Percentiles rank a stretch among this genome's conserved stretches.
phyloP scores from a whole-genome alignment of 1,284 basidiomycete species.

The Phylloporus sp. region DNA sequence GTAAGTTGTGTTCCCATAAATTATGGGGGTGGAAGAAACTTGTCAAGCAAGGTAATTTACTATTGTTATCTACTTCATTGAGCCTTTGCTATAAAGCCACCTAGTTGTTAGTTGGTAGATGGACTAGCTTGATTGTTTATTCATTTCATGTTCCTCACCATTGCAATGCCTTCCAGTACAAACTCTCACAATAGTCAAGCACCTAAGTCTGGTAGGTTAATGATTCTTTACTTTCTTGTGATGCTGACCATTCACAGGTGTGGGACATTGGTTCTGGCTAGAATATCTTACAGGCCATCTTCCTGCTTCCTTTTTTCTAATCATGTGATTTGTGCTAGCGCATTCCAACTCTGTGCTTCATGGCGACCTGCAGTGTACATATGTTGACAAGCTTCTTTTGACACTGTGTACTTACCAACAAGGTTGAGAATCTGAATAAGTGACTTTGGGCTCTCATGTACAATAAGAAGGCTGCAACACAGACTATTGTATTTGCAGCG shows the following conservation, averaged over 20 bases:
- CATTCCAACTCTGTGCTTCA: constrained; percentile 14
- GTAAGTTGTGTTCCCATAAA: no score
- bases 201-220: not conserved
- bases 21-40: no score
- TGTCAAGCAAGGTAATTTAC: no score
- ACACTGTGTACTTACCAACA: constrained; percentile 6
- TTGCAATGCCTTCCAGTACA: no score
- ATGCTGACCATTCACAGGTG: not conserved
- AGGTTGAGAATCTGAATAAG: constrained; percentile 6
- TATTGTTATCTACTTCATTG: no score
- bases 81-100: no score
- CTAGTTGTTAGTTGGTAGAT: no score
- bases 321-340: constrained; percentile 3
- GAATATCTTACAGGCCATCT: not conserved
- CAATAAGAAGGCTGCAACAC: constrained; percentile 2
- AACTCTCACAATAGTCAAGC: not conserved
- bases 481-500: constrained; percentile 12
- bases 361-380: constrained; percentile 14
- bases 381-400: not conserved
- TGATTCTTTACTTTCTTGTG: not conserved
- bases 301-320: not conserved
- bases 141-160: no score
- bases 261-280: constrained; percentile 6
- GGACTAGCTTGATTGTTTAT: no score
- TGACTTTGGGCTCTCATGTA: constrained; percentile 12